These are phyloP conservation scores for Capillidium heterosporum DNA, from an alignment of 371 early-diverging fungal genomes.

Conservation along the genomic window DNA sequence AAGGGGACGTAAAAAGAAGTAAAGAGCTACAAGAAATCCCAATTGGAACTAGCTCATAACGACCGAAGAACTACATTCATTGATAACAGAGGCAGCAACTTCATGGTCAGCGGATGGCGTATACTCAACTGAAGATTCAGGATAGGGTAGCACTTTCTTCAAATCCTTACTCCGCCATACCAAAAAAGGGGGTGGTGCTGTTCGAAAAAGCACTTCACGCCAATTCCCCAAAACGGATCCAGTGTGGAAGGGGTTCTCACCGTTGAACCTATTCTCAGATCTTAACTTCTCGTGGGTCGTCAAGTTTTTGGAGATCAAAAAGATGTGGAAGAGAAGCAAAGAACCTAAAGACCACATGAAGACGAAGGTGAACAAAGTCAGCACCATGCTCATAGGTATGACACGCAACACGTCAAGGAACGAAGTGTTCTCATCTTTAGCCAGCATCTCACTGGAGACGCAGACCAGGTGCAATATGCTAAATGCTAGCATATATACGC, in stretches of 20 bases:
- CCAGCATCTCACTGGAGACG: neutral
- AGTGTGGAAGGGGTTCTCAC: slow-evolving; percentile 31
- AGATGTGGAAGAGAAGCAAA: slow-evolving; percentile 55
- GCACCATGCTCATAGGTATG: slow-evolving; percentile 10
- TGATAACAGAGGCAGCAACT: too few relatives aligned
- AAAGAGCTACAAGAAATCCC: too few relatives aligned
- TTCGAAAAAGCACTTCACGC: slow-evolving; percentile 30
- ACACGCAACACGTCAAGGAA: neutral
- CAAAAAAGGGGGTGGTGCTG: slow-evolving; percentile 5
- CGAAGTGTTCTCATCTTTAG: neutral
- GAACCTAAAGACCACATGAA: slow-evolving; percentile 43
- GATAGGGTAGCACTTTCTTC: too few relatives aligned
- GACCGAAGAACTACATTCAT: too few relatives aligned
- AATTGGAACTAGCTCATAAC: too few relatives aligned
- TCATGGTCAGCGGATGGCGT: too few relatives aligned
- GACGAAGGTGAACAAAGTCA: slow-evolving; percentile 38
- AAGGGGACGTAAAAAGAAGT: too few relatives aligned
- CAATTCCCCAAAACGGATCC: slow-evolving; percentile 25
- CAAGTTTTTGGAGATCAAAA: slow-evolving; percentile 41
- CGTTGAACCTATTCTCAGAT: too few relatives aligned
- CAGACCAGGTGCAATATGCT: slow-evolving; percentile 24
- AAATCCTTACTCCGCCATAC: neutral
- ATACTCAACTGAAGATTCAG: too few relatives aligned
- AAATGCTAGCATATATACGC: slow-evolving; percentile 31
- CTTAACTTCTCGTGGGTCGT: slow-evolving; percentile 78